Base-by-base conservation (phyloP, 495 filamentous ascomycete species). In the Penicilliopsis zonata region DNA sequence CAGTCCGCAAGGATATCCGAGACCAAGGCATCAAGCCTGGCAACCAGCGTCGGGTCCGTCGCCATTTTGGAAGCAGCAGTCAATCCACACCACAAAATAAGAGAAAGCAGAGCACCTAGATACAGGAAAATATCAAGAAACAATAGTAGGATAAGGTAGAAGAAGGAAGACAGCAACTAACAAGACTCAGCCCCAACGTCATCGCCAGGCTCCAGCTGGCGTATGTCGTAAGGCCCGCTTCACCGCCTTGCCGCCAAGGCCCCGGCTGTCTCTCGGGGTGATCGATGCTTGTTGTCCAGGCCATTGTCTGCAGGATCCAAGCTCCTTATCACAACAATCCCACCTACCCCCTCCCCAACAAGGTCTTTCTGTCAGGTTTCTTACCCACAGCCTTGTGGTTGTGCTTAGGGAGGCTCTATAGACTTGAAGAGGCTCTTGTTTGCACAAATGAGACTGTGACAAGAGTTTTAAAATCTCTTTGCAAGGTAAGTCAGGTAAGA, bases 1-100 rank as follows among this genome's bases (percentile, higher is more conserved):
- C 86, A 95, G 50, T 80, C 76, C 7, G 75, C 69, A 13, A 93
- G 54, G 28, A 86, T 53, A 20, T 71, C 60, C 21, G 71, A 69
- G 28, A 93, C 55, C 40, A 74, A 62, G 35, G 74, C 62, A 53
- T 94, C 85, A 31, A 87, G 53, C 54, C 70, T 59, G 33, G 67
- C 55, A 44, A 78, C 46, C 23, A 78, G 22, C 33, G 65, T 61
- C 42, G 65, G 55, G 43, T 54, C 63, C 13, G 53, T 44, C 20
- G 58, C 64, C 72, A 78, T 76, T 40, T 43, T 58, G 28, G 6
- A 21, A 12, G 18, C 17, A 3, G n/a, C n/a, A n/a, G n/a, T n/a
- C n/a, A n/a, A n/a, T n/a, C 21, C 21, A 24, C 21, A 7, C 21
- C 21, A 24, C n/a, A n/a, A n/a, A n/a, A n/a, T n/a, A n/a, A n/a